These are phyloP conservation scores for Eleusine indica DNA, from an alignment of 176 grass and related monocot species.

Conservation along the genomic window DNA sequence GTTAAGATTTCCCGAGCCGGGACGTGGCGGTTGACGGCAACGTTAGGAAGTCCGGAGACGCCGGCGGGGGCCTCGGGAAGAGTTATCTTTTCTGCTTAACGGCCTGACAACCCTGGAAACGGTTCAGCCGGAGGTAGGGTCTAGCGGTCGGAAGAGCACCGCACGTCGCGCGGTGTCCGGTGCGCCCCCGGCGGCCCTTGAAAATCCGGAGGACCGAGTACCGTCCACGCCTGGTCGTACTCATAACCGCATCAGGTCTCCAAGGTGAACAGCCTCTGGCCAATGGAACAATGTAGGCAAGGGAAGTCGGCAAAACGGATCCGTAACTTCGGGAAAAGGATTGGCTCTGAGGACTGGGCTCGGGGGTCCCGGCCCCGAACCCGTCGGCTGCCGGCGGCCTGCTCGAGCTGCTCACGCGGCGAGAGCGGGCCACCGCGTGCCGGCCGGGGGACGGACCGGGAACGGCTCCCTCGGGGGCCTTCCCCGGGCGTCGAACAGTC, in stretches of 20 bases:
- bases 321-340: constrained; percentile 81
- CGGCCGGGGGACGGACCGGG: constrained; percentile 27
- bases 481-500: constrained; percentile 51
- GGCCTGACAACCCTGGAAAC: constrained; percentile 68
- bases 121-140: constrained; percentile 72
- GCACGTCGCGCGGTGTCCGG: constrained; percentile 59
- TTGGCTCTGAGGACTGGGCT: constrained; percentile 69
- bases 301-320: constrained; percentile 79
- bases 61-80: constrained; percentile 69
- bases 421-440: constrained; percentile 28
- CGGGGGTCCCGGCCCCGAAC: constrained; percentile 49
- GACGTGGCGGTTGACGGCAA: constrained; percentile 64
- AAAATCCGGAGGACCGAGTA: constrained; percentile 43
- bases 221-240: constrained; percentile 46
- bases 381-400: constrained; percentile 10
- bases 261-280: constrained; percentile 56
- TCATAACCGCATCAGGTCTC: constrained; percentile 81
- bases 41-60: constrained; percentile 73
- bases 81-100: constrained; percentile 84
- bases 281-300: constrained; percentile 81
- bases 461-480: too few relatives aligned
- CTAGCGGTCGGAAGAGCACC: constrained; percentile 65
- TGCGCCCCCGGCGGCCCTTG: constrained; percentile 34
- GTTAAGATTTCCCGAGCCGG: constrained; percentile 63
- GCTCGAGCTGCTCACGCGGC: constrained; percentile 27